Evolutionary conservation across 2,329 filamentous ascomycete genomes (phyloP), one percentile per base, ranked within the genome.

Genomic region (Fusarium chaquense): DNA sequence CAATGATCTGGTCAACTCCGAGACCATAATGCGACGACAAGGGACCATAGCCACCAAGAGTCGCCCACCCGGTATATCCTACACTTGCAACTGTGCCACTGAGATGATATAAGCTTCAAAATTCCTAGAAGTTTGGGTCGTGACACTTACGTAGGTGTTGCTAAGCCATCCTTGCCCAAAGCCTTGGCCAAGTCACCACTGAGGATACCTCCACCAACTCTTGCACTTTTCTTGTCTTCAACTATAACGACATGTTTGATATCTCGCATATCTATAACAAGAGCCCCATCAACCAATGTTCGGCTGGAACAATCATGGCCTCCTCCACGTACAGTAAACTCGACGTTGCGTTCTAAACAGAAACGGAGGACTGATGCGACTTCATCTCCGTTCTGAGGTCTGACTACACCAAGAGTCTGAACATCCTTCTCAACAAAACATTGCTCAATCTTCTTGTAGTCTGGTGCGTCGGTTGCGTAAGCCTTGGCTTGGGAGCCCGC

Each of bases 211-310:
- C 67, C 67, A 0, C 67, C 69, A 0, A 71, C 35, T 4, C 11
- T 35, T 6, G 64, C 67, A 0, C 26, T 60, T 2, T 12, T 36
- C 15, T 50, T 57, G n/a, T 61, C 60, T 2, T 58, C 28, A 0
- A 41, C 2, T 1, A 68, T 8, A 0, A 22, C 15, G 15, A 65
- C 56, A 7, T 58, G 35, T 1, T 65, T 61, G 13, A 71, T 62
- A 30, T 68, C 69, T 7, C 69, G 50, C 69, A 70, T 62, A 10
- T 71, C 67, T 8, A 70, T 70, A 0, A 62, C 47, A 10, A 71
- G 47, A 1, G 59, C 38, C 0, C 49, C 36, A 3, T 67, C 2
- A 0, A 47, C 60, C 2, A 68, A 41, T 5, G 44, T 65, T 3
- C 64, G 64, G 2, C 41, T 26, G 6, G 53, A 44, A 4, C 55